Base-by-base conservation (phyloP, 305 asterid genomes). In the Andrographis paniculata region DNA sequence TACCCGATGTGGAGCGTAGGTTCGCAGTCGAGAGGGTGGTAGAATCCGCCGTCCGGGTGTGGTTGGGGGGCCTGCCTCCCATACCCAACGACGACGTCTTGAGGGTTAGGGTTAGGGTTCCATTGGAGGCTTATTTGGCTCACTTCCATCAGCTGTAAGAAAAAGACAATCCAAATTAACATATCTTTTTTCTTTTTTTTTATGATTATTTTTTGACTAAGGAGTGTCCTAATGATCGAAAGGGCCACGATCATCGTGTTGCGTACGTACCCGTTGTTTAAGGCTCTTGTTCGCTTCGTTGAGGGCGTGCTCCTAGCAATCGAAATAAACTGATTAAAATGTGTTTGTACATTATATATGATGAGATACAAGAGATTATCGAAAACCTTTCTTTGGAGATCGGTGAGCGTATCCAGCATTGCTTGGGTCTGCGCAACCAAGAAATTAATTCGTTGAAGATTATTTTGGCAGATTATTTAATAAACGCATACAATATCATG, bases 1-100 rank as follows among this genome's bases (percentile, higher is more conserved):
- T 79, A 85, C 92, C 97, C 94, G 28, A 91, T 91, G 58, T 91
- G 99, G 50, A 91, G 82, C 55, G 95, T 87, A 21, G 95, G 94
- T 70, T 86, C 94, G 65, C 87, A 76, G 0, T 89, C 85, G 48
- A 91, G 69, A 18, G 77, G 94, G 64, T 91, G 96, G 64, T 63
- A 91, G 50, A 86, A 86, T 28, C 67, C 83, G 58, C 83, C 83
- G 13, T 68, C 65, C 40, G n/a, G n/a, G n/a, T 68, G 55, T 13
- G 38, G 24, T 11, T 33, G 20, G 24, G 31, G 30, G 1, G 56
- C 55, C 55, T 75, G 93, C 51, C 83, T 58, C 33, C 93, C 89
- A 56, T 80, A 86, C 14, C 66, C 87, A 24, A 75, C 71, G 55
- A 81, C 89, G n/a, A n/a, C n/a, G n/a, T n/a, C n/a, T n/a, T n/a